Evolutionary conservation across 768 basidiomycete genomes (phyloP).

Genomic region (Phlebiopsis flavidoalba): DNA sequence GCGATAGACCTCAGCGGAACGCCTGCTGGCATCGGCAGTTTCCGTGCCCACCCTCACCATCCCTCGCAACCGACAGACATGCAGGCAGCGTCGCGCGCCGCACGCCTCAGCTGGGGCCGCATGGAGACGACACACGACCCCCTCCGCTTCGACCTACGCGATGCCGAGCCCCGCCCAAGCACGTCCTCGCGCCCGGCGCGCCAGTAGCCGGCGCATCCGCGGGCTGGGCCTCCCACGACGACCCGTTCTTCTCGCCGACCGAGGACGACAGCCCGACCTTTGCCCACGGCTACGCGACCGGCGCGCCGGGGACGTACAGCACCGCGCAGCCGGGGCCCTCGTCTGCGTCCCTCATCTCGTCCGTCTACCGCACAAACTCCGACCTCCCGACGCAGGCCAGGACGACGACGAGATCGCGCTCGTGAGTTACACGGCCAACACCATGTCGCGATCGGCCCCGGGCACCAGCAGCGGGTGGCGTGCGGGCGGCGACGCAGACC

Average conservation of each 20-base stretch:
- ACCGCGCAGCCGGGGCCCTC: constrained; percentile 44
- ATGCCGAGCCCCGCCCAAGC: constrained; percentile 19
- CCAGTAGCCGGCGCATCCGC: constrained; percentile 5
- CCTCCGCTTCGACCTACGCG: constrained; percentile 32
- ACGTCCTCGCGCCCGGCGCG: constrained; percentile 15
- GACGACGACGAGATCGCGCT: constrained; percentile 60
- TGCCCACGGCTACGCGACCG: constrained; percentile 12
- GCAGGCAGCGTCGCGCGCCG: constrained; percentile 37
- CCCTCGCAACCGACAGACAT: constrained; percentile 32
- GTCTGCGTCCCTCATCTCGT: constrained; percentile 44
- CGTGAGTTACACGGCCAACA: constrained; percentile 48
- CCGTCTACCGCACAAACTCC: constrained; percentile 28
- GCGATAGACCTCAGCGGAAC: constrained; percentile 50
- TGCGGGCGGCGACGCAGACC: constrained; percentile 33
- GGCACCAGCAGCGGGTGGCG: constrained; percentile 25
- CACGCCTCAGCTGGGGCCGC: constrained; percentile 54
- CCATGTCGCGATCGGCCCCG: constrained; percentile 41
- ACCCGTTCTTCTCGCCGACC: constrained; percentile 44
- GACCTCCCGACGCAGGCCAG: constrained; percentile 35
- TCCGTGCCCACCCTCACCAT: constrained; percentile 51
- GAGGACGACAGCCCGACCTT: constrained; percentile 33
- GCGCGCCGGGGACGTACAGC: constrained; percentile 30
- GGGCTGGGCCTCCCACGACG: constrained; percentile 29
- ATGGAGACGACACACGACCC: constrained; percentile 44
- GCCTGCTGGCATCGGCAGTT: constrained; percentile 35